Evolutionary conservation across 306 rosid genomes (phyloP), one percentile per base, ranked within the genome.

Genomic region (Casuarina glauca): DNA sequence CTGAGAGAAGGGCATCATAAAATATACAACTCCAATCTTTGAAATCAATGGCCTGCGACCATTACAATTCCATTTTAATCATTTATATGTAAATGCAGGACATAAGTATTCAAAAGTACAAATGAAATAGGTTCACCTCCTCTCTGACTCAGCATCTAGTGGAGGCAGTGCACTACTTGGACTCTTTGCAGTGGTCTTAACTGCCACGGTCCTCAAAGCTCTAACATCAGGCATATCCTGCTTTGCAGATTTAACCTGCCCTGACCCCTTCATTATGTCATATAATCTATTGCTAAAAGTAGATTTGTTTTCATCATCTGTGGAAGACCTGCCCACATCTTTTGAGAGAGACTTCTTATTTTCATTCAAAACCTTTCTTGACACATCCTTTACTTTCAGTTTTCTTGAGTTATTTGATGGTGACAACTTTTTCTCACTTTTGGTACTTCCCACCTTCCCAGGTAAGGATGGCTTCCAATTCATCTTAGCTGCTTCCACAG

Each of bases 111-210:
- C 74, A 72, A 15, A 57, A 62, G 58, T 57, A 5, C 3, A 79
- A 26, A 75, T 11, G 15, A 72, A 83, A 71, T 42, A 71, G 10
- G 72, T 70, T 80, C 75, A 91, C 99, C 97, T 91, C 86, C 78
- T 86, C 89, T 91, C 85, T 41, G 94, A 57, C 71, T 93, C 89
- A 50, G 85, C 82, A 85, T 91, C 97, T 81, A 93, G 79, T 55
- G 81, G 74, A 51, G 82, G 79, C 26, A 46, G 70, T 64, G 71
- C 72, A 75, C 80, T 57, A 66, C 82, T 80, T 78, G 58, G 75
- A 64, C 17, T 73, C 69, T 73, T 88, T 53, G 81, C 76, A 38
- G 84, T 36, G 70, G 73, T 76, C 77, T 81, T 83, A 15, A 78
- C 69, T 42, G 76, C 46, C 54, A 55, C 70, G 42, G 77, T 51